These are phyloP conservation scores for Entrophospora sp. DNA, from an alignment of 192 early-diverging fungal genomes.

Conservation along the genomic window DNA sequence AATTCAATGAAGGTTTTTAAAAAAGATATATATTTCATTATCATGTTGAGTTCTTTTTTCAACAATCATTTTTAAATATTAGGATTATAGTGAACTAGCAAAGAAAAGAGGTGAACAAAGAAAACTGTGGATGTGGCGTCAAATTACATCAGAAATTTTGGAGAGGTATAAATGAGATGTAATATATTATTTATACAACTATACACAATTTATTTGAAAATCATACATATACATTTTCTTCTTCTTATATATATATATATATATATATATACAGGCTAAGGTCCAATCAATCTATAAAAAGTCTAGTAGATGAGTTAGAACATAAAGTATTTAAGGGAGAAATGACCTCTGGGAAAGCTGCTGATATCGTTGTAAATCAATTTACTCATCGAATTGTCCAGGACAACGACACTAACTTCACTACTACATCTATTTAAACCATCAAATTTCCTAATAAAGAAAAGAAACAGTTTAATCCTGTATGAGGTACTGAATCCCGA, in stretches of 20 bases:
- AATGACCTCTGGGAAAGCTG: slow-evolving; percentile 41
- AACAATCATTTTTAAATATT: not conserved
- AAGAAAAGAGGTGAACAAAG: slow-evolving; percentile 49
- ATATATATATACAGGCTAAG: slow-evolving; percentile 24
- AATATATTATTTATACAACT: not conserved
- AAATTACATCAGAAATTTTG: slow-evolving; percentile 54
- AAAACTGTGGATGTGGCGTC: slow-evolving; percentile 63
- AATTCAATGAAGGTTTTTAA: slow-evolving; percentile 39
- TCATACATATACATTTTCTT: too few relatives aligned
- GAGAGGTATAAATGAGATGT: slow-evolving; percentile 36
- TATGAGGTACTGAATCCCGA: too few relatives aligned
- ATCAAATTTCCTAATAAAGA: too few relatives aligned
- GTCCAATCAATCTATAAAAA: slow-evolving; percentile 27
- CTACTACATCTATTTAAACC: too few relatives aligned
- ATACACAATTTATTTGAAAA: not conserved
- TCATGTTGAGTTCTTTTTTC: not conserved
- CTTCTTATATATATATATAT: not conserved
- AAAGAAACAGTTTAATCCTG: too few relatives aligned
- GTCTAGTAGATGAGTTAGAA: slow-evolving; percentile 33
- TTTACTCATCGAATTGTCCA: too few relatives aligned
- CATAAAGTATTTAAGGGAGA: slow-evolving; percentile 37
- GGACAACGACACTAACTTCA: too few relatives aligned
- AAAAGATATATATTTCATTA: not conserved
- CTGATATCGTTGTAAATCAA: slow-evolving; percentile 40
- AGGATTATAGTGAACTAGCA: slow-evolving; percentile 27